A percentile compares a stretch with the other conserved stretches of the same genome.
Evolutionary conservation across 2,329 filamentous ascomycete genomes (phyloP).

Genomic region (Elsinoe arachidis): DNA sequence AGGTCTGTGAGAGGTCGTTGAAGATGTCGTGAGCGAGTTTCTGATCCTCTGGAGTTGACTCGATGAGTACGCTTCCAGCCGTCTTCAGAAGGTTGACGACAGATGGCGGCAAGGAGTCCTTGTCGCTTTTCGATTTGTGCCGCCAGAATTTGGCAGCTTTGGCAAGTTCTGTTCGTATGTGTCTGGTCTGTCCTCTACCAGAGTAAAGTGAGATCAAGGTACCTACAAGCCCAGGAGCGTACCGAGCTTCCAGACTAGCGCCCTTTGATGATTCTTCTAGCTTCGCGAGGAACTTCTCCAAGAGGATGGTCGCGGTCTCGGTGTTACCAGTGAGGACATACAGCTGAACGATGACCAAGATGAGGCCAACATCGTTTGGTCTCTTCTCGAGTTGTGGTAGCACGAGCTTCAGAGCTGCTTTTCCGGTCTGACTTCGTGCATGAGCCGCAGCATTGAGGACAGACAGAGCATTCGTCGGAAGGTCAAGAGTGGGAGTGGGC

Average conservation of each 20-base stretch:
- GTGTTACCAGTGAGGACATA: slow-evolving; percentile 65
- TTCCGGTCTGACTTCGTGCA: slow-evolving; percentile 54
- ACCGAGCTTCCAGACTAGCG: slow-evolving; percentile 60
- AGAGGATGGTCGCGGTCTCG: slow-evolving; percentile 61
- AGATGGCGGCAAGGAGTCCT: slow-evolving; percentile 30
- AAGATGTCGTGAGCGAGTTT: slow-evolving; percentile 70
- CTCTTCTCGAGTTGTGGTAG: slow-evolving; percentile 62
- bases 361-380: slow-evolving; percentile 70
- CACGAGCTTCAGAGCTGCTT: slow-evolving; percentile 60
- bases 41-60: slow-evolving; percentile 62
- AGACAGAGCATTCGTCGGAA: slow-evolving; percentile 45
- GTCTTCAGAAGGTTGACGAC: slow-evolving; percentile 62
- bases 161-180: slow-evolving; percentile 64
- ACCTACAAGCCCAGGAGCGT: slow-evolving; percentile 75
- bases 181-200: slow-evolving; percentile 61
- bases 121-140: slow-evolving; percentile 43
- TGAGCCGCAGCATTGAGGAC: slow-evolving; percentile 68
- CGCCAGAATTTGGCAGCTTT: slow-evolving; percentile 79
- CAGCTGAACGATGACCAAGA: slow-evolving; percentile 72
- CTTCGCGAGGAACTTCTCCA: slow-evolving; percentile 66
- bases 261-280: slow-evolving; percentile 54
- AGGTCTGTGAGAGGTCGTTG: slow-evolving; percentile 55
- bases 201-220: slow-evolving; percentile 72
- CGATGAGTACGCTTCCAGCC: slow-evolving; percentile 73
- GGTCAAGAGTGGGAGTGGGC: slow-evolving; percentile 32